Conservation (phyloP, 2,329 filamentous ascomycete genomes). For the Phialocephala sp. region DNA sequence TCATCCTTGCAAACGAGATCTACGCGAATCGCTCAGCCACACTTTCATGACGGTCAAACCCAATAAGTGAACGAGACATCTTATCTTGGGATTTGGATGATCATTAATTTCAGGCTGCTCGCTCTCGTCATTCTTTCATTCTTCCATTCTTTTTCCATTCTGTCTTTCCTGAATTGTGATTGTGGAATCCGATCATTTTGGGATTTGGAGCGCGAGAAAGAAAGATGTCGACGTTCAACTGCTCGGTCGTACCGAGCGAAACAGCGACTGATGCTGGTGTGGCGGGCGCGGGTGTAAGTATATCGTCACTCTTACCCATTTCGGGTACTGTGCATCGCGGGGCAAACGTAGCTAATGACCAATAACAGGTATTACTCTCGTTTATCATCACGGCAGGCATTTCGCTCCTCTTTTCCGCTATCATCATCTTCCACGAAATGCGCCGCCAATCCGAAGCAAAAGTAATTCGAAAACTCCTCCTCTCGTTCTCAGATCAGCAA, state of each 20-base stretch:
- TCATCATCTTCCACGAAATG: conserved; percentile 61
- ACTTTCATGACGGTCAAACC: not conserved
- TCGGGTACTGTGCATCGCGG: not conserved
- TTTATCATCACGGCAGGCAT: conserved; percentile 69
- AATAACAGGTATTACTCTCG: conserved; percentile 61
- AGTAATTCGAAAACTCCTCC: conserved; percentile 67
- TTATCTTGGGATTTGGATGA: not conserved
- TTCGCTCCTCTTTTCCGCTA: conserved; percentile 59
- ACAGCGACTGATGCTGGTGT: conserved; percentile 57
- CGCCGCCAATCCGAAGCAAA: conserved; percentile 52
- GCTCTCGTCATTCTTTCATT: not conserved
- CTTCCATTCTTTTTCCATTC: not conserved
- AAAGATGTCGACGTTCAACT: conserved; percentile 27
- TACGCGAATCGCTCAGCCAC: conserved; percentile 10
- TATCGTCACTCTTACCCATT: not conserved
- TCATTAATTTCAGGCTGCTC: not conserved
- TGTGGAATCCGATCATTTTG: not conserved
- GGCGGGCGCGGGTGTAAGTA: conserved; percentile 60
- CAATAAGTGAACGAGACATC: not conserved
- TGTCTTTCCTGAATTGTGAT: not conserved
- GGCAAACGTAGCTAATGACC: not conserved
- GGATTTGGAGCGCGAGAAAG: not conserved
- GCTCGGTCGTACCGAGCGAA: conserved; percentile 20
- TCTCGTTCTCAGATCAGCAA: conserved; percentile 70
- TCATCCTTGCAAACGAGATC: not conserved